Evolutionary conservation across 2,329 filamentous ascomycete genomes (phyloP), one percentile per base, ranked within the genome.

Genomic region (Pyricularia sp.): DNA sequence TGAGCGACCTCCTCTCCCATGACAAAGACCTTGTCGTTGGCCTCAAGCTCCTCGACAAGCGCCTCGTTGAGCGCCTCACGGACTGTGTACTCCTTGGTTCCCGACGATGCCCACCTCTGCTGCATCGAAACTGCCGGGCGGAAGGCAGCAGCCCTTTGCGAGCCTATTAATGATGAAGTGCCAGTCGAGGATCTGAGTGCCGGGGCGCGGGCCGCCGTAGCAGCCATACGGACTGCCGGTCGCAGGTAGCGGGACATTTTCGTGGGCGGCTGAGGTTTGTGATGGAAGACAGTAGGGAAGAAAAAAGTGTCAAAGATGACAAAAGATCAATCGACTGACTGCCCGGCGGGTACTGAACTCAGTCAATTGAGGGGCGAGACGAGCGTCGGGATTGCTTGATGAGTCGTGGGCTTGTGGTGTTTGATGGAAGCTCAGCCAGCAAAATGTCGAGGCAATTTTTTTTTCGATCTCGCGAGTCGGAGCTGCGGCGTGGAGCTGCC

Each of bases 1-100:
- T 99, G 95, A 76, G 95, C 95, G 78, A 99, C 95, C 85, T 99
- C 95, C 86, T 99, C 95, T 77, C 95, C 95, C 70, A 99, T 81
- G 74, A 99, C 84, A 81, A 97, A 99, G 75, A 97, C 94, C 86
- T 97, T 98, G 72, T 90, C 86, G 82, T 99, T 97, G 78, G 82
- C 80, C 86, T 97, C 94, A 81, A 99, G 89, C 86, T 99, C 95
- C 85, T 99, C 95, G 65, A 93, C 93, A 78, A 99, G 90, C 71
- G 95, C 95, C 85, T 99, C 94, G 81, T 99, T 99, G 78, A 99
- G 85, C 70, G 95, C 95, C 79, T 99, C 95, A 84, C 95, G 89
- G 77, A 99, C 95, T 64, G 95, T 97, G 83, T 97, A 93, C 79
- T 97, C 92, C 86, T 97, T 97, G 76, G 85, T 83, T 73, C 90